These are phyloP conservation scores for Acacia melanoxylon DNA, from an alignment of 306 rosid genomes.

Conservation along the genomic window DNA sequence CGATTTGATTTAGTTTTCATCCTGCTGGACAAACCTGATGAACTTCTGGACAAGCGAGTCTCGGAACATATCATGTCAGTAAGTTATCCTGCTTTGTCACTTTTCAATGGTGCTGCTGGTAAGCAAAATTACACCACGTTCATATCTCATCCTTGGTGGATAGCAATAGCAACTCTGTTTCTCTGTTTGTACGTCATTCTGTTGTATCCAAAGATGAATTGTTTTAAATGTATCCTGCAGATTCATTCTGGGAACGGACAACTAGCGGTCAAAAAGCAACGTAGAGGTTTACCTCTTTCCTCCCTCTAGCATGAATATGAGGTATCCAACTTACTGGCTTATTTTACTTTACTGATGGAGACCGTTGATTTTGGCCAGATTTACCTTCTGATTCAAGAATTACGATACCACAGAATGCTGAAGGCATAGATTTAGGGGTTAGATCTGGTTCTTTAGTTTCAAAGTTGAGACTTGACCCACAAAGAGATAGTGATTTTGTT, in stretches of 20 bases:
- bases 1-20: conserved; percentile 94
- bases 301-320: conserved; percentile 23
- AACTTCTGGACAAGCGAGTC: conserved; percentile 84
- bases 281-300: conserved; percentile 50
- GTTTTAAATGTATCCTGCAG: conserved; percentile 51
- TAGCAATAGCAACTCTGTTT: conserved; percentile 7
- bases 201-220: conserved; percentile 23
- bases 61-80: conserved; percentile 98
- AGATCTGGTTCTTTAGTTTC: conserved; percentile 67
- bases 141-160: conserved; percentile 33
- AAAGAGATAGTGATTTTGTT: conserved; percentile 66
- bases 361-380: conserved; percentile 36
- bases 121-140: not conserved
- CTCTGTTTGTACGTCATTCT: conserved; percentile 14
- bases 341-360: conserved; percentile 26
- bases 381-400: conserved; percentile 47
- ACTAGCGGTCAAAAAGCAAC: conserved; percentile 61
- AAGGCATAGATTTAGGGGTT: conserved; percentile 43
- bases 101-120: conserved; percentile 6
- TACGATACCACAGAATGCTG: conserved; percentile 49
- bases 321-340: conserved; percentile 16
- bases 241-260: conserved; percentile 76
- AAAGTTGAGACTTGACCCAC: conserved; percentile 69
- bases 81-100: conserved; percentile 45
- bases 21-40: conserved; percentile 95